phyloP scores from a whole-genome alignment of 768 basidiomycete species.

The Lactarius akahatsu region DNA sequence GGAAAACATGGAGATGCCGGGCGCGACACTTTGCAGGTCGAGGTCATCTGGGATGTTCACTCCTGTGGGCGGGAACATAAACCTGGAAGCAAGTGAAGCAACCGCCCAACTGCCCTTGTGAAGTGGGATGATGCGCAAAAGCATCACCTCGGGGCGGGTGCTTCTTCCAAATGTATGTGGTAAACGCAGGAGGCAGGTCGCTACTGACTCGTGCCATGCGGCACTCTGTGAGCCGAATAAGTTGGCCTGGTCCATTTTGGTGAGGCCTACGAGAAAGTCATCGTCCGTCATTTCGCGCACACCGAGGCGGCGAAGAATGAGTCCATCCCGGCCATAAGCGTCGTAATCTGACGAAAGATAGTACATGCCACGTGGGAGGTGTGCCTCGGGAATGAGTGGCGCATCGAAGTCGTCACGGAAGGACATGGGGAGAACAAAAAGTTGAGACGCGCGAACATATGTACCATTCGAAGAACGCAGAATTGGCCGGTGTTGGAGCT shows the following conservation, averaged over 20 bases:
- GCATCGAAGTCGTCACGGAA: slow-evolving; percentile 6
- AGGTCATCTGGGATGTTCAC: slow-evolving; percentile 23
- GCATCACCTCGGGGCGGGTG: not conserved
- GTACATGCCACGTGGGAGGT: slow-evolving; percentile 1
- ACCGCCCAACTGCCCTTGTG: slow-evolving; percentile 17
- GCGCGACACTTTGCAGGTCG: slow-evolving; percentile 23
- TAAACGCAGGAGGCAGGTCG: not conserved
- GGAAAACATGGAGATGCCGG: slow-evolving; percentile 6
- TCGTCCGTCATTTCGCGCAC: slow-evolving; percentile 23
- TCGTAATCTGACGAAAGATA: slow-evolving; percentile 28
- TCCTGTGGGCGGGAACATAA: slow-evolving; percentile 15
- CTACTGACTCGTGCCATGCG: slow-evolving; percentile 22
- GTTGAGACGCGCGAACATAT: slow-evolving; percentile 21
- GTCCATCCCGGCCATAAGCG: not conserved
- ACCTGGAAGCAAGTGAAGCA: not conserved
- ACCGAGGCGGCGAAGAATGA: slow-evolving; percentile 21
- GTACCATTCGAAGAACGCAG: slow-evolving; percentile 27
- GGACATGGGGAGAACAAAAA: slow-evolving; percentile 12
- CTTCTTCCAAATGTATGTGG: not conserved
- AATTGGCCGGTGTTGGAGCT: slow-evolving; percentile 22
- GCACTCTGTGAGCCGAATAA: slow-evolving; percentile 5
- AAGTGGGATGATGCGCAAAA: slow-evolving; percentile 21
- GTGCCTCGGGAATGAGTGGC: slow-evolving; percentile 18
- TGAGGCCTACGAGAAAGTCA: slow-evolving; percentile 17
- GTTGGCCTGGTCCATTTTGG: slow-evolving; percentile 9